Percentiles rank a stretch among this genome's conserved stretches.
phyloP scores from a whole-genome alignment of 169 alveolate genomes.

The Ichthyophthirius multifiliis region DNA sequence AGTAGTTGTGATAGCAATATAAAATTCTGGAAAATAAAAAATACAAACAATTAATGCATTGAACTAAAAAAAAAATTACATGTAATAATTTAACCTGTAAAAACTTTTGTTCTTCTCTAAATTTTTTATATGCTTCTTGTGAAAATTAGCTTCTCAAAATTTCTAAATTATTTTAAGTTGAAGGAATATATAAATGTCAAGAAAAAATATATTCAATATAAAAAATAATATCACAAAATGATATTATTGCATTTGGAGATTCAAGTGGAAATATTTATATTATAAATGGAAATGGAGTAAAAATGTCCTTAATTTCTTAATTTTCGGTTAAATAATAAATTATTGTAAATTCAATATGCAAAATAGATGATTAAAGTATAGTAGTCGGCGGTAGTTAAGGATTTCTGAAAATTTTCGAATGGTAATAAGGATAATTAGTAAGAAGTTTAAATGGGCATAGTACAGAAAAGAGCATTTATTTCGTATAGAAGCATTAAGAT shows the following conservation, averaged over 20 bases:
- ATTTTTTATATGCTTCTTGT: not conserved
- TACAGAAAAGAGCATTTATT: not conserved
- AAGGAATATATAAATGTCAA: not conserved
- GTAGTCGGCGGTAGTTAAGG: not conserved
- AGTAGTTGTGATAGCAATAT: not conserved
- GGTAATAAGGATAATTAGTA: not conserved
- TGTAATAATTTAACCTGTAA: too few species aligned
- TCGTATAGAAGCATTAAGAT: not conserved
- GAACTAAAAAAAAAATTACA: too few species aligned
- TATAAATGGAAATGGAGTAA: not conserved
- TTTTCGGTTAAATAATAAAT: not conserved
- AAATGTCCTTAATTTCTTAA: not conserved
- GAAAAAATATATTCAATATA: not conserved
- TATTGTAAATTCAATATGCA: not conserved
- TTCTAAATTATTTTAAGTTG: not conserved
- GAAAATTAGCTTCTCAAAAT: not conserved
- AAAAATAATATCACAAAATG: not conserved
- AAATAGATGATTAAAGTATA: not conserved
- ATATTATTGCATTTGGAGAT: constrained; percentile 1
- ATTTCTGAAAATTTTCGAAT: not conserved
- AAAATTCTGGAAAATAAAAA: not conserved
- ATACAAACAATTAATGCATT: not conserved
- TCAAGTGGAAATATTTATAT: not conserved
- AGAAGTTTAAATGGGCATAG: not conserved
- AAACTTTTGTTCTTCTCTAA: not conserved